phyloP scores from a whole-genome alignment of 31 red algal species.

The Odonthalia washingtoniensis region DNA sequence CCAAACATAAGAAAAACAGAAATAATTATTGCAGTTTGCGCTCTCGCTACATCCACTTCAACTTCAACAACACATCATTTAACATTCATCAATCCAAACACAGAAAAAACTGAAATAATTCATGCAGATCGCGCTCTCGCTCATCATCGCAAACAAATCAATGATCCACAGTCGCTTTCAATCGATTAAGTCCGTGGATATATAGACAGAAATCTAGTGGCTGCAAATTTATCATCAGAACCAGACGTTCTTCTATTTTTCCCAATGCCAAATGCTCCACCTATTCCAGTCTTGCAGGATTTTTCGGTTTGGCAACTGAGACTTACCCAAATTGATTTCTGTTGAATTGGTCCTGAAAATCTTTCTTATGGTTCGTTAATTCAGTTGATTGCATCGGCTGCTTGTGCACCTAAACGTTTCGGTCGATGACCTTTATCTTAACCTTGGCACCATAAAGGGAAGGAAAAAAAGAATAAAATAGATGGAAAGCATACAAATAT shows the following conservation, averaged over 20 bases:
- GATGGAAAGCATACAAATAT: neutral
- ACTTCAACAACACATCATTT: too few species aligned
- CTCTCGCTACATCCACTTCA: too few species aligned
- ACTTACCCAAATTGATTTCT: conserved; percentile 60
- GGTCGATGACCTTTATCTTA: conserved; percentile 50
- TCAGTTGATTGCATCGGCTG: conserved; percentile 32
- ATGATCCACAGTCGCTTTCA: too few species aligned
- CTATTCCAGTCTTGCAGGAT: conserved; percentile 10
- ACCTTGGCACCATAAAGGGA: neutral
- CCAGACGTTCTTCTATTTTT: conserved; percentile 59
- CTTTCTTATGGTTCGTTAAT: conserved; percentile 3
- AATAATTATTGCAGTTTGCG: too few species aligned
- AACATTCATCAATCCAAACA: too few species aligned
- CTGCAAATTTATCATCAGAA: conserved; percentile 52
- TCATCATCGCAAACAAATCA: too few species aligned
- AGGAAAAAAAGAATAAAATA: conserved; percentile 15
- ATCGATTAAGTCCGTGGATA: too few species aligned
- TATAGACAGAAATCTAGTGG: too few species aligned
- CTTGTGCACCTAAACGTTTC: conserved; percentile 57
- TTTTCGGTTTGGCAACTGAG: conserved; percentile 69
- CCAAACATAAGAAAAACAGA: too few species aligned
- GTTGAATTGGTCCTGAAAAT: neutral
- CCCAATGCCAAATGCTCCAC: neutral
- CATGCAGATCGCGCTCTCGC: too few species aligned
- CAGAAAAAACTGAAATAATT: too few species aligned